Conservation (phyloP, 163 green algal genomes). For the Prototheca wickerhamii region DNA sequence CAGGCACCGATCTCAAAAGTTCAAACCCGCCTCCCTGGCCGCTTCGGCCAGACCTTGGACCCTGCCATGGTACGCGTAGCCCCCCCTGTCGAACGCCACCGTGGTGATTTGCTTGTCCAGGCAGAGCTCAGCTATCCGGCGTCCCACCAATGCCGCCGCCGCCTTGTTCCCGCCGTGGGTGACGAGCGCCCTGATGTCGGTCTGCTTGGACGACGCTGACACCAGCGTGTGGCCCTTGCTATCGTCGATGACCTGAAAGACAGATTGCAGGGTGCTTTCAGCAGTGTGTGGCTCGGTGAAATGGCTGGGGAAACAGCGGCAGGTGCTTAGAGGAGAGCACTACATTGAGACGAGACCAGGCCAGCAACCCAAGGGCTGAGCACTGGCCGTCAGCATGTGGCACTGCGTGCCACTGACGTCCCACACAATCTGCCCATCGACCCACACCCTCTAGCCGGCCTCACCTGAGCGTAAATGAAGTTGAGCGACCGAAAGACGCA, state of each 20-base stretch:
- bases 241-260: conserved; percentile 87
- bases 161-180: conserved; percentile 44
- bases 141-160: conserved; percentile 69
- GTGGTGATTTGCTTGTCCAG: conserved; percentile 66
- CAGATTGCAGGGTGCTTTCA: conserved; percentile 3
- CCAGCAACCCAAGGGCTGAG: no score
- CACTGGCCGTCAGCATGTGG: neutral
- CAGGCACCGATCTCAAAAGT: conserved; percentile 46
- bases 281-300: neutral
- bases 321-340: neutral
- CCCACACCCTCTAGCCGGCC: neutral
- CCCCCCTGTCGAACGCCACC: conserved; percentile 89
- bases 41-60: conserved; percentile 85
- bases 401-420: neutral
- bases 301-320: neutral
- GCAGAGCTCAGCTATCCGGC: conserved; percentile 82
- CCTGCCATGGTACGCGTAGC: conserved; percentile 90
- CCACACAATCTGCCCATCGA: no score
- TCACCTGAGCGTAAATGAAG: conserved; percentile 95
- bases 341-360: no score
- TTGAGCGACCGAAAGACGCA: conserved; percentile 91
- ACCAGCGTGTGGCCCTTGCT: conserved; percentile 63
- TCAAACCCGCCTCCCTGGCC: conserved; percentile 72
- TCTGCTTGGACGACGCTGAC: conserved; percentile 64
- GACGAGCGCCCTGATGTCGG: conserved; percentile 49